Evolutionary conservation across 371 early-diverging fungal genomes (phyloP), one percentile per base, ranked within the genome.

Genomic region (Coemansia sp.): DNA sequence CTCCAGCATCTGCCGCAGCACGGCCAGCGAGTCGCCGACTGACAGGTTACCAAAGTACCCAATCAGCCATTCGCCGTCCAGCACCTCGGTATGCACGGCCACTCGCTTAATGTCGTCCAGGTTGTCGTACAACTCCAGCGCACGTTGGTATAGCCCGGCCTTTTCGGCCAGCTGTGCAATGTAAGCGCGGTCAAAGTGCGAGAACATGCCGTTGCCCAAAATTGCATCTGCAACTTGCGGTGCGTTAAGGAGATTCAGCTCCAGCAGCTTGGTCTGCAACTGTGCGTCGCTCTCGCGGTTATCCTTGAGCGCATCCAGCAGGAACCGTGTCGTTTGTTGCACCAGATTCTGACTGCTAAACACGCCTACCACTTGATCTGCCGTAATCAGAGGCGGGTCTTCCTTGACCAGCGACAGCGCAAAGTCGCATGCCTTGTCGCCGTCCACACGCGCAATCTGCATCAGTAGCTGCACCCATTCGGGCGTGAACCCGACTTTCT

Each of bases 151-250:
- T 47, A 98, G 84, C 3, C 97, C 96, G 26, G 97, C 97, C 84
- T 96, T 96, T 82, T 98, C 99, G 79, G 97, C 98, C 59, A 97
- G 88, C 59, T 84, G 79, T 23, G 96, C 99, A 79, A 98, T 89
- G 51, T 90, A 87, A 6, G 91, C 87, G 28, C 91, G 89, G 78
- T 98, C 99, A 74, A 98, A 98, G 72, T 96, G 94, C 28, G 89
- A 89, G 71, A 98, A 92, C 92, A 96, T 93, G 64, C 91, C 87
- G 72, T 95, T 95, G 59, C 96, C 93, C 39, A 98, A 82, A 67
- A 98, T 97, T 54, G 98, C 99, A 81, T 97, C 98, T 25, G 99
- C 99, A 9, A 98, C 98, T 72, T 98, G 98, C 44, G 97, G 98
- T 7, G 96, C 95, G 69, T 95, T 93, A 55, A 95, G 82, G 68